Evolutionary conservation across 106 monocot genomes (phyloP).

Genomic region (Narthecium ossifragum): DNA sequence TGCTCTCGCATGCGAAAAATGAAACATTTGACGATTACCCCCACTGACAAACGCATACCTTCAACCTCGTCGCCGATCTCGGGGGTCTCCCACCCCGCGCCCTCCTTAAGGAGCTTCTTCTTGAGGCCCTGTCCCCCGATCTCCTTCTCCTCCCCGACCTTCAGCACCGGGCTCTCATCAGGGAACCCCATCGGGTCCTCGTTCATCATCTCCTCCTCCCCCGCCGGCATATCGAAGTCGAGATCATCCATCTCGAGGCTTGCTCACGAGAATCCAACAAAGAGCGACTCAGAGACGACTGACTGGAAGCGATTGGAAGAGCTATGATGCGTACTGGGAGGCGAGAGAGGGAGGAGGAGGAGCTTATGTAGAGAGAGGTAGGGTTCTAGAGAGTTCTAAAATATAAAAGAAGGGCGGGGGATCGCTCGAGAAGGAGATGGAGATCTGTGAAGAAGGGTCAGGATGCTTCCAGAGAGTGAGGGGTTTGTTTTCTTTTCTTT

Average conservation of each 20-base stretch:
- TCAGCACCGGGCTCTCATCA: conserved; percentile 24
- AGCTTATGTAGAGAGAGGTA: background rate
- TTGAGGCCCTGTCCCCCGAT: conserved; percentile 78
- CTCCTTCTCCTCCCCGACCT: conserved; percentile 94
- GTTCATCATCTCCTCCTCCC: conserved; percentile 29
- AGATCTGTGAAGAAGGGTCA: too few species aligned
- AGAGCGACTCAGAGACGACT: background rate
- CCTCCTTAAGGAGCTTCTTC: conserved; percentile 90
- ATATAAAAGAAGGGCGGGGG: background rate
- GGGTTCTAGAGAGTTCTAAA: conserved; percentile 13
- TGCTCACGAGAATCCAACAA: too few species aligned
- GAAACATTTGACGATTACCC: background rate
- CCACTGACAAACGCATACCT: conserved; percentile 27
- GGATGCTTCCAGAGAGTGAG: too few species aligned
- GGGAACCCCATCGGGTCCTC: conserved; percentile 34
- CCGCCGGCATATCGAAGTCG: conserved; percentile 57
- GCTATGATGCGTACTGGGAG: background rate
- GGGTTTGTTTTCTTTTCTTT: too few species aligned
- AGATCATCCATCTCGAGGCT: conserved; percentile 49
- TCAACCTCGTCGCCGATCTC: conserved; percentile 85
- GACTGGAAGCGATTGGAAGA: background rate
- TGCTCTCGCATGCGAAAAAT: too few species aligned
- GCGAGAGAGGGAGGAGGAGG: background rate
- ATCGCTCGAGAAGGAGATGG: background rate
- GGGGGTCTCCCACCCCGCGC: conserved; percentile 79